A percentile compares a stretch with the other conserved stretches of the same genome.
These are phyloP conservation scores for Orbilia quercus DNA, from an alignment of 2,329 filamentous ascomycete species.

Conservation along the genomic window DNA sequence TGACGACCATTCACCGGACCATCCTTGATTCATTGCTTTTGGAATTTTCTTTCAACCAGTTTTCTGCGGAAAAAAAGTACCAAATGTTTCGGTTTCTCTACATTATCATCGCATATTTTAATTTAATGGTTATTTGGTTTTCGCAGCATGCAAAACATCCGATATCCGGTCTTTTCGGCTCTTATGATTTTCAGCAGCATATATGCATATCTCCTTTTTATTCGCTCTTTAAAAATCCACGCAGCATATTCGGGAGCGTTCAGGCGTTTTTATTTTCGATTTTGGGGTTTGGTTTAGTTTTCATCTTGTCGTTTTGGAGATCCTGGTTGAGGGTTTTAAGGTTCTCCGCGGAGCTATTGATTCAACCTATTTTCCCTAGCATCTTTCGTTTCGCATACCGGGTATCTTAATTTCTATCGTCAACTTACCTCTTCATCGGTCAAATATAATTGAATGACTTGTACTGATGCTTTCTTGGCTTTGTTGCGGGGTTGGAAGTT, in stretches of 20 bases:
- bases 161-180: not conserved
- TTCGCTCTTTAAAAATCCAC: not conserved
- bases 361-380: too few relatives aligned
- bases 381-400: too few relatives aligned
- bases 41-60: too few relatives aligned
- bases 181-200: not conserved
- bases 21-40: too few relatives aligned
- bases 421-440: too few relatives aligned
- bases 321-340: not conserved
- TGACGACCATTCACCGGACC: not conserved
- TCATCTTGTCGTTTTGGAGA: not conserved
- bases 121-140: not conserved
- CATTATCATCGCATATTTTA: not conserved
- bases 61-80: too few relatives aligned
- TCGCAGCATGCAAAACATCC: not conserved
- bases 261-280: constrained; percentile 21
- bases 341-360: too few relatives aligned
- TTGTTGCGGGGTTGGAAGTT: too few relatives aligned
- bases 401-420: too few relatives aligned
- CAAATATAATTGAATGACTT: too few relatives aligned
- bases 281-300: not conserved
- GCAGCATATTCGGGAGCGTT: constrained; percentile 4
- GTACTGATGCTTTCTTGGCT: not conserved
- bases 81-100: too few relatives aligned
- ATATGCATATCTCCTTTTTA: not conserved